Percentiles rank a stretch among this genome's conserved stretches.
Conservation (phyloP, 345 rosid genomes). For the Laguncularia racemosa region DNA sequence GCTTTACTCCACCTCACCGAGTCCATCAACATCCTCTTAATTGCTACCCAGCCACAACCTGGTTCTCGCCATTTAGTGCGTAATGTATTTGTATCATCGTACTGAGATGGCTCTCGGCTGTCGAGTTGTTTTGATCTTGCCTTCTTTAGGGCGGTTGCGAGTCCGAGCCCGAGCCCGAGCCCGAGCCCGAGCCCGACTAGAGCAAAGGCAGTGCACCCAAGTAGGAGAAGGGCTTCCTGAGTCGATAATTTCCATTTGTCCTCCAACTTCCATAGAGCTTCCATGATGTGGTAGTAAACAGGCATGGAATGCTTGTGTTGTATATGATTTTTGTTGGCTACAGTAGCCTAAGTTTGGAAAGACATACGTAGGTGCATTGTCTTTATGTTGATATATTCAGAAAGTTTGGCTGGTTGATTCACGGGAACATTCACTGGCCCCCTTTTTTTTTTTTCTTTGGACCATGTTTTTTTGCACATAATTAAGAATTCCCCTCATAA, state of each 20-base stretch:
- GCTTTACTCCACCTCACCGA: conserved; percentile 73
- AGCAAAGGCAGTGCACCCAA: conserved; percentile 34
- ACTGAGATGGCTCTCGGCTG: conserved; percentile 4
- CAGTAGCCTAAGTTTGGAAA: too few species aligned
- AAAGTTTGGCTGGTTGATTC: conserved; percentile 1
- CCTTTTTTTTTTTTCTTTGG: not conserved
- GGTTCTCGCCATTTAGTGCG: conserved; percentile 10
- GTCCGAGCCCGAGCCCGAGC: too few species aligned
- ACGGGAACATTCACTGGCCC: conserved; percentile 12
- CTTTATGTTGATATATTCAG: not conserved
- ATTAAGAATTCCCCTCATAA: too few species aligned
- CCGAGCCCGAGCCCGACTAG: too few species aligned
- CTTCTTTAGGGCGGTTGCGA: conserved; percentile 27
- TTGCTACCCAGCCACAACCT: conserved; percentile 25
- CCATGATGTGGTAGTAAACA: conserved; percentile 34
- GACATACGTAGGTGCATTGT: too few species aligned
- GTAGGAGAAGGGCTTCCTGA: conserved; percentile 33
- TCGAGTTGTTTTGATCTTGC: conserved; percentile 21
- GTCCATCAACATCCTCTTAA: conserved; percentile 40
- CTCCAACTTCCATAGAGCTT: conserved; percentile 61
- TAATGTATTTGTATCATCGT: not conserved
- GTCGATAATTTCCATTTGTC: conserved; percentile 61
- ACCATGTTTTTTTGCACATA: not conserved
- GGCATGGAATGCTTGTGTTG: not conserved
- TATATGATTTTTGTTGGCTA: too few species aligned